phyloP scores from a whole-genome alignment of 805 yeast species.

The Kazachstania martiniae region DNA sequence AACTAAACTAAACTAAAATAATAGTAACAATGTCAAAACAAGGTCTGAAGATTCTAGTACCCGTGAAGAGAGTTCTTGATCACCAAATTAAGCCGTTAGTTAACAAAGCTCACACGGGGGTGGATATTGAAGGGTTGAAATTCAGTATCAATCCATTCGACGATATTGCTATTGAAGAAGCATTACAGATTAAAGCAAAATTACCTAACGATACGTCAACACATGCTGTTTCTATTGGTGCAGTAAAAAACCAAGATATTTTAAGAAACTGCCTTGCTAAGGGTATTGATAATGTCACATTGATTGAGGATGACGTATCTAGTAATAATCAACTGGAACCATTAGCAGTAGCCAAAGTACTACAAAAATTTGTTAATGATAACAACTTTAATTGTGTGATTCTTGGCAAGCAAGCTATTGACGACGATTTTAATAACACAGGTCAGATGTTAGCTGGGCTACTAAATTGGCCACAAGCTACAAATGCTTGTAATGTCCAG shows the following conservation, averaged over 20 bases:
- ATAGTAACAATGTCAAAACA: not conserved
- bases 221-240: slow-evolving; percentile 89
- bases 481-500: slow-evolving; percentile 81
- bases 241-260: slow-evolving; percentile 76
- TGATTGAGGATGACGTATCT: slow-evolving; percentile 71
- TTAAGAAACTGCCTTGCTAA: slow-evolving; percentile 86
- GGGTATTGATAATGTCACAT: slow-evolving; percentile 82
- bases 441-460: slow-evolving; percentile 95
- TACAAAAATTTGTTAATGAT: slow-evolving; percentile 60
- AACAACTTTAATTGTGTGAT: slow-evolving; percentile 69
- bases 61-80: slow-evolving; percentile 91
- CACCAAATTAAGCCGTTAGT: slow-evolving; percentile 88
- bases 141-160: slow-evolving; percentile 94
- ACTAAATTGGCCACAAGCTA: slow-evolving; percentile 93
- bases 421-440: slow-evolving; percentile 88
- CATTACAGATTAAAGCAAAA: slow-evolving; percentile 61
- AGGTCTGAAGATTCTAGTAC: slow-evolving; percentile 53
- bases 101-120: slow-evolving; percentile 71
- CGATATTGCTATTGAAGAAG: slow-evolving; percentile 96
- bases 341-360: slow-evolving; percentile 75
- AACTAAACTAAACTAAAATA: no score
- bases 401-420: slow-evolving; percentile 94
- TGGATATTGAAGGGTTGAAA: slow-evolving; percentile 73
- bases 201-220: slow-evolving; percentile 53
- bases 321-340: slow-evolving; percentile 66